Base-by-base conservation (phyloP, 768 basidiomycete genomes). In the Multifurca ochricompacta region DNA sequence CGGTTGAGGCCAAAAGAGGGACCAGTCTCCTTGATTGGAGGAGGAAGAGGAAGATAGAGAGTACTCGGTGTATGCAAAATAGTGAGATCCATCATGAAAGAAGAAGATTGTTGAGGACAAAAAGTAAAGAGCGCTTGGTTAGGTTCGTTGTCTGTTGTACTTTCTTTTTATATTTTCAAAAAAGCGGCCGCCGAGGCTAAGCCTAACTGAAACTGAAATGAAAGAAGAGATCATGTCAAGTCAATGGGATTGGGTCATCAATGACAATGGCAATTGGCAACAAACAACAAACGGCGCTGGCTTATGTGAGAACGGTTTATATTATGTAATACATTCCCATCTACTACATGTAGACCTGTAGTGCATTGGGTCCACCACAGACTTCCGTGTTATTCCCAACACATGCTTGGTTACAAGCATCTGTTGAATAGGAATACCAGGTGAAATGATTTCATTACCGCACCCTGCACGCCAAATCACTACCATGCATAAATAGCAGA, bases 41-140 rank as follows among this genome's bases (percentile, higher is more conserved):
- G 55, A 47, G 52, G 55, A n/a, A 40, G 10, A 2, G 50, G 55
- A 47, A 56, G 55, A n/a, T 46, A 52, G 35, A 57, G 56, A 35
- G 50, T 46, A 45, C 44, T 47, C 4, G 56, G 50, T 14, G 50
- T 18, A 31, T 36, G 50, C n/a, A 57, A 19, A 31, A 45, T 41
- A 23, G 50, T 57, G 40, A 57, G 56, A 41, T 57, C 56, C 25
- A 51, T 36, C 56, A 57, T 57, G 14, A 18, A 43, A 19, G 40
- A 3, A 25, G 43, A 41, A n/a, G 23, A 18, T 9, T 14, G 1
- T 1, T 19, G 30, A 13, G 23, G 23, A 3, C n/a, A 27, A 40
- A 16, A 31, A n/a, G n/a, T n/a, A n/a, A n/a, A n/a, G n/a, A n/a
- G n/a, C n/a, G n/a, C n/a, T n/a, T n/a, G n/a, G n/a, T n/a, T n/a